phyloP scores from a whole-genome alignment of 345 rosid genomes.

The Rhodamnia rubescens region DNA sequence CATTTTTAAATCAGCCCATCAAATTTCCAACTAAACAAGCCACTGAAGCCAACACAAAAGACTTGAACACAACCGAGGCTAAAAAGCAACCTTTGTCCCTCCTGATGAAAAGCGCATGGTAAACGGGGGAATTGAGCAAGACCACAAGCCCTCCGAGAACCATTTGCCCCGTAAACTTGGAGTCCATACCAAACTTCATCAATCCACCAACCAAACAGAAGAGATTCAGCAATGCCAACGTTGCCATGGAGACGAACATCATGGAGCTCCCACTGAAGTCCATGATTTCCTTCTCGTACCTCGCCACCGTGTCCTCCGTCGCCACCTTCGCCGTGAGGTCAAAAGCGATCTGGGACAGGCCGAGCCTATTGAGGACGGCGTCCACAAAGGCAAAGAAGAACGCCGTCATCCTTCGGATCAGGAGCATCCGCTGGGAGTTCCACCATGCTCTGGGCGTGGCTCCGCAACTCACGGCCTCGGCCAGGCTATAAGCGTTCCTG shows the following conservation, averaged over 20 bases:
- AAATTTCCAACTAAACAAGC: slow-evolving; percentile 5
- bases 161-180: slow-evolving; percentile 3
- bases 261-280: slow-evolving; percentile 26
- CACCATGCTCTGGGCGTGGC: slow-evolving; percentile 25
- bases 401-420: slow-evolving; percentile 16
- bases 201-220: slow-evolving; percentile 10
- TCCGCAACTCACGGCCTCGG: slow-evolving; percentile 10
- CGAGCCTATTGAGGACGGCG: slow-evolving; percentile 9
- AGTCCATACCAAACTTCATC: background rate
- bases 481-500: slow-evolving; percentile 5
- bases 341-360: slow-evolving; percentile 21
- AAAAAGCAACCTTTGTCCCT: slow-evolving; percentile 21
- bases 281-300: slow-evolving; percentile 24
- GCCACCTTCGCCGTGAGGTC: slow-evolving; percentile 21
- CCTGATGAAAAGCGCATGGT: slow-evolving; percentile 20
- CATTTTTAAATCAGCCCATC: background rate
- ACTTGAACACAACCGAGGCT: slow-evolving; percentile 9
- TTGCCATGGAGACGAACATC: slow-evolving; percentile 20
- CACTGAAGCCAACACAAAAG: slow-evolving; percentile 15
- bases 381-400: slow-evolving; percentile 21
- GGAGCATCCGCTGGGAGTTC: slow-evolving; percentile 25
- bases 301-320: slow-evolving; percentile 16
- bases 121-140: slow-evolving; percentile 13
- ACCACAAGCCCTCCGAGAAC: slow-evolving; percentile 17
- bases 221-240: slow-evolving; percentile 32